These are phyloP conservation scores for Neofusicoccum parvum DNA, from an alignment of 2,329 filamentous ascomycete species.

Conservation along the genomic window DNA sequence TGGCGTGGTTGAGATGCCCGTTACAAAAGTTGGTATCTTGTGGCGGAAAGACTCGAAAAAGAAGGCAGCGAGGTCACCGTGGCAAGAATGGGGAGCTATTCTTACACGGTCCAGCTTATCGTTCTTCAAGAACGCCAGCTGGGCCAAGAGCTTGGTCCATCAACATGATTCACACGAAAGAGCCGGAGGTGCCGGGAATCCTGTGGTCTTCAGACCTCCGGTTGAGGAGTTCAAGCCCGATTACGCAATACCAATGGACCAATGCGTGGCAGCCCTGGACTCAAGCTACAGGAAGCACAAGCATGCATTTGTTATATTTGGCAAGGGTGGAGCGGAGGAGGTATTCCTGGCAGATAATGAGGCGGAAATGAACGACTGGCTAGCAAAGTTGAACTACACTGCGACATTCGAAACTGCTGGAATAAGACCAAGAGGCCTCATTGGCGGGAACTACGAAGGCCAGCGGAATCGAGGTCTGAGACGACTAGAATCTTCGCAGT, in stretches of 20 bases:
- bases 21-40: slow-evolving; percentile 90
- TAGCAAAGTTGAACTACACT: slow-evolving; percentile 93
- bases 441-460: slow-evolving; percentile 82
- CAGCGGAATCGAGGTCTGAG: slow-evolving; percentile 73
- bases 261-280: slow-evolving; percentile 86
- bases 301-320: slow-evolving; percentile 87
- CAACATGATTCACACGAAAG: slow-evolving; percentile 85
- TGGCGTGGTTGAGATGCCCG: slow-evolving; percentile 94
- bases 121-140: slow-evolving; percentile 89
- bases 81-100: slow-evolving; percentile 98
- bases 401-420: slow-evolving; percentile 91
- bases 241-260: slow-evolving; percentile 87
- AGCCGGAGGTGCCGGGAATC: slow-evolving; percentile 71
- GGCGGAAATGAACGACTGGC: slow-evolving; percentile 92
- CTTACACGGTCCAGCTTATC: slow-evolving; percentile 96
- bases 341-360: slow-evolving; percentile 89
- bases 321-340: slow-evolving; percentile 79
- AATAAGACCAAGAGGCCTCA: slow-evolving; percentile 84
- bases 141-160: slow-evolving; percentile 87
- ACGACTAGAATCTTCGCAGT: slow-evolving; percentile 63
- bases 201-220: slow-evolving; percentile 88
- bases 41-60: slow-evolving; percentile 96
- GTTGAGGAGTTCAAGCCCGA: slow-evolving; percentile 92
- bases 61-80: slow-evolving; percentile 90
- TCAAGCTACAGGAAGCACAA: slow-evolving; percentile 92